Conservation (phyloP, 2,329 filamentous ascomycete species). For the Fusarium nurragi region DNA sequence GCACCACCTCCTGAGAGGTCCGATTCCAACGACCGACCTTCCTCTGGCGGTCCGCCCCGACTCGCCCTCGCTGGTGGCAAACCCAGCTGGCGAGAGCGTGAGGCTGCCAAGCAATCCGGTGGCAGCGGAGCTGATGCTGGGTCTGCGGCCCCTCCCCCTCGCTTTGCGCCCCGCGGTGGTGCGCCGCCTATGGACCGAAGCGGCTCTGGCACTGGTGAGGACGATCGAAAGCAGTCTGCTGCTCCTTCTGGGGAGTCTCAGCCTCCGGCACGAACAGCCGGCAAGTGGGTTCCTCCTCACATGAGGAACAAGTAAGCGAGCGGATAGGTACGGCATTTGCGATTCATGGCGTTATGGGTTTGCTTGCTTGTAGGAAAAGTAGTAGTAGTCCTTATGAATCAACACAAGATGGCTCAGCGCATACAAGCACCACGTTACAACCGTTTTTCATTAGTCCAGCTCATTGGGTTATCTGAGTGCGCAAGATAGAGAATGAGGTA, state of each 20-base stretch:
- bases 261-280: slow-evolving; percentile 62
- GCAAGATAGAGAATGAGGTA: slow-evolving; percentile 10
- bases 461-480: slow-evolving; percentile 17
- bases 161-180: slow-evolving; percentile 52
- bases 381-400: slow-evolving; percentile 42
- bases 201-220: slow-evolving; percentile 53
- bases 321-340: slow-evolving; percentile 37
- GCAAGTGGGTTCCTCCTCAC: slow-evolving; percentile 68
- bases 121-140: slow-evolving; percentile 51
- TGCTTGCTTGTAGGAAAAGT: slow-evolving; percentile 50
- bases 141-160: slow-evolving; percentile 50
- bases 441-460: not conserved
- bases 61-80: slow-evolving; percentile 67
- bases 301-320: slow-evolving; percentile 49
- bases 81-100: slow-evolving; percentile 78
- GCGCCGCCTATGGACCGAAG: slow-evolving; percentile 56
- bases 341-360: slow-evolving; percentile 52
- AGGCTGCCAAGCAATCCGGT: slow-evolving; percentile 61
- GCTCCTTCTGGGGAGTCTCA: slow-evolving; percentile 59
- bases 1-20: slow-evolving; percentile 54
- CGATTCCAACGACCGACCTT: slow-evolving; percentile 58
- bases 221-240: slow-evolving; percentile 53
- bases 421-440: slow-evolving; percentile 42
- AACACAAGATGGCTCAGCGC: slow-evolving; percentile 41
- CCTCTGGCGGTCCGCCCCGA: slow-evolving; percentile 63